Base-by-base conservation (phyloP, 148 eudicot species). In the Pouteria glomerata region DNA sequence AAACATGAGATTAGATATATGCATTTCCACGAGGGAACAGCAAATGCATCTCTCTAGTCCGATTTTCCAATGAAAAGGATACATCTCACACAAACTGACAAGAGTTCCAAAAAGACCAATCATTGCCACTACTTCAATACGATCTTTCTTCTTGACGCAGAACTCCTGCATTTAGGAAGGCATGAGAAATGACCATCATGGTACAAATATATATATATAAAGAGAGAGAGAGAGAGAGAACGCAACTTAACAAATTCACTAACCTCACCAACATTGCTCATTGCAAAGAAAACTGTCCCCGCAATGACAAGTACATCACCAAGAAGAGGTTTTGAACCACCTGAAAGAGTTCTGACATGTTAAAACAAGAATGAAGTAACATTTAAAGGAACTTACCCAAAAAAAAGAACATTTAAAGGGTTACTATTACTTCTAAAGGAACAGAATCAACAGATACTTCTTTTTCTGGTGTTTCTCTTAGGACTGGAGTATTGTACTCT, bases 261-360 rank as follows among this genome's bases (percentile, higher is more conserved):
- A 30, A 91, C 98, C 93, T 87, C 84, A 29, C 96, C 97, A 77
- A 94, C 98, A 76, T 94, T 91, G 83, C 96, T 94, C 71, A 89
- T 51, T 29, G 93, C 89, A 58, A 70, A 87, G 68, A 89, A 89
- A 51, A 94, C 29, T 64, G 98, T 86, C 69, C 87, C 98, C 44
- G 55, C 83, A 33, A 87, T 86, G 58, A 91, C 93, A 75, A 94
- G 83, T 68, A 81, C 41, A 76, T 94, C 98, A 3, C 98, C 98
- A 18, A 94, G 69, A 69, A 94, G 77, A 74, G 98, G 98, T 45
- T 63, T 85, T 56, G 96, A 84, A 62, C 98, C 97, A 85, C 90
- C 97, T 90, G 89, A 65, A 76, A 77, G 33, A 51, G 19, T 76
- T 45, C 16, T 6, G 23, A 73, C 6, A 18, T 18, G 18, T 74